Evolutionary conservation across 192 early-diverging fungal genomes (phyloP), one percentile per base, ranked within the genome.

Genomic region (Mortierella claussenii): DNA sequence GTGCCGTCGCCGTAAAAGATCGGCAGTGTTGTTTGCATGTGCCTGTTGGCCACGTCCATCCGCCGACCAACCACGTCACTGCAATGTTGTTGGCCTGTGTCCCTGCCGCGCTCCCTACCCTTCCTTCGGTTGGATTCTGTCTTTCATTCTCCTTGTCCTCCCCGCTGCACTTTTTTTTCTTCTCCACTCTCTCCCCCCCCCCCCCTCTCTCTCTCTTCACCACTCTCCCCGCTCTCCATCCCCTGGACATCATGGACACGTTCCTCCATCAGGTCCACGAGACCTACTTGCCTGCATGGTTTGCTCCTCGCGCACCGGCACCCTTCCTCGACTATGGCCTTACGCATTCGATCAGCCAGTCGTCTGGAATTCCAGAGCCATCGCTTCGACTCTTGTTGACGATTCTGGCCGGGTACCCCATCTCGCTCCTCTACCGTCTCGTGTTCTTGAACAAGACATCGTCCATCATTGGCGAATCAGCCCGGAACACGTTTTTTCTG

Each of bases 361-460:
- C 55, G 40, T 80, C 80, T n/a, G 85, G 85, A 3, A 50, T 87
- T 18, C 84, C 85, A 5, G 87, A 88, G 56, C 69, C 82, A 4
- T 69, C 82, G 1, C 60, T 87, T 45, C 74, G 82, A n/a, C 50
- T 88, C 20, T 47, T 87, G 44, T 20, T 82, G 21, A 82, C 85
- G 10, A 46, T 88, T 21, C 40, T 79, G 21, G 69, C 83, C 2
- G 80, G 71, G 0, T 88, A 88, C 60, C 78, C 81, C 3, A 61
- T 80, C 12, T 79, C 85, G 34, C 34, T 73, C n/a, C 8, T 83
- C 20, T 87, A 88, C 67, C 65, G 80, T 23, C 55, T 81, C 26
- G 28, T 70, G 23, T 79, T 84, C 32, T 54, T 81, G 37, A 79
- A 70, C 55, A 81, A 69, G 55, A 70, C 79, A 11, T 68, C 65